A percentile compares a stretch with the other conserved stretches of the same genome.
Conservation (phyloP, 257 asterid species). For the Capsicum rhomboideum region DNA sequence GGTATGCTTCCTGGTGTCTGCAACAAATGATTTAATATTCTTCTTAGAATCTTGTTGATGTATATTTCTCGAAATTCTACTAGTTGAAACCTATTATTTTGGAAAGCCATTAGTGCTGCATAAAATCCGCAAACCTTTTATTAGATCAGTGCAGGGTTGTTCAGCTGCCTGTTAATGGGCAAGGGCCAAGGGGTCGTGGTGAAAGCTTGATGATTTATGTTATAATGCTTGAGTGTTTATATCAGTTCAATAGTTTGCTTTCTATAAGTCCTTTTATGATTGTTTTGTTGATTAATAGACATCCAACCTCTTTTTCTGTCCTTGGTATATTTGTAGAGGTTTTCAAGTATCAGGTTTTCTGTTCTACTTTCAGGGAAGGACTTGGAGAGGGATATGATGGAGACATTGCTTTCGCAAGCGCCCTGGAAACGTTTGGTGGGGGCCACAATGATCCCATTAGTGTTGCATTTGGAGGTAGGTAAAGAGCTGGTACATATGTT, state of each 20-base stretch:
- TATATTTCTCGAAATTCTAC: background rate
- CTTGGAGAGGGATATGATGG: conserved; percentile 99
- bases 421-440: conserved; percentile 93
- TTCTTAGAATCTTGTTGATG: background rate
- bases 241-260: background rate
- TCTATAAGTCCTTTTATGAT: background rate
- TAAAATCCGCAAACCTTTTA: background rate
- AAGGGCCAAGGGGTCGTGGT: background rate
- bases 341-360: conserved; percentile 9
- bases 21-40: background rate
- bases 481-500: conserved; percentile 3
- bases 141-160: background rate
- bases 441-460: conserved; percentile 99
- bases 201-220: background rate
- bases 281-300: background rate
- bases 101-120: background rate
- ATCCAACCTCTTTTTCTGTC: background rate
- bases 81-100: background rate
- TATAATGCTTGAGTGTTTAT: background rate
- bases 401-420: conserved; percentile 95
- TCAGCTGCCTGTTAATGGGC: background rate
- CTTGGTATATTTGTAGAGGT: background rate
- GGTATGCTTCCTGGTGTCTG: background rate
- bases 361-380: conserved; percentile 67
- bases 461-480: conserved; percentile 93